phyloP scores from a whole-genome alignment of 805 yeast species.

The Starmerella etchellsii region DNA sequence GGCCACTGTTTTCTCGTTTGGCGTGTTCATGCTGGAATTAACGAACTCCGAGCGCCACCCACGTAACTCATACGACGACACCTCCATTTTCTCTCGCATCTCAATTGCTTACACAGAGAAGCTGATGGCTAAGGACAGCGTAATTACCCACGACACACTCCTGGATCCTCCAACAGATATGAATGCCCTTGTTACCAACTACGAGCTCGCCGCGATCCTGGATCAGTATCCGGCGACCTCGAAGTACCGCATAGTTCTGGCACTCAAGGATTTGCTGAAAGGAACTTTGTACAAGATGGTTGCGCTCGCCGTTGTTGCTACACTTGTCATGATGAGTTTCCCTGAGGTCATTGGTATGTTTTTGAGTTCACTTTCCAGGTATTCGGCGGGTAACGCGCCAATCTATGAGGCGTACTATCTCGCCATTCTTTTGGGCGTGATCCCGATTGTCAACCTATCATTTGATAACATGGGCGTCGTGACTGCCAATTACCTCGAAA shows the following conservation, averaged over 20 bases:
- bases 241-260: slow-evolving; percentile 14
- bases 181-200: slow-evolving; percentile 12
- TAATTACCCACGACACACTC: slow-evolving; percentile 16
- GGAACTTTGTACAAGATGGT: slow-evolving; percentile 7
- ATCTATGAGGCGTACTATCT: slow-evolving; percentile 17
- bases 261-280: slow-evolving; percentile 6
- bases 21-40: slow-evolving; percentile 9
- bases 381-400: slow-evolving; percentile 9
- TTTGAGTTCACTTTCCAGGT: slow-evolving; percentile 14
- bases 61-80: slow-evolving; percentile 11
- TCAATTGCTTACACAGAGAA: slow-evolving; percentile 14
- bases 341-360: slow-evolving; percentile 19
- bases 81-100: slow-evolving; percentile 17
- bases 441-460: slow-evolving; percentile 16
- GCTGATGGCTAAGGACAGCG: slow-evolving; percentile 12
- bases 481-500: slow-evolving; percentile 11
- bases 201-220: slow-evolving; percentile 8
- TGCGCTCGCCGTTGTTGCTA: slow-evolving; percentile 7
- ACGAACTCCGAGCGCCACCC: slow-evolving; percentile 3
- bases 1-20: slow-evolving; percentile 4
- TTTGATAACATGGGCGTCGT: slow-evolving; percentile 13
- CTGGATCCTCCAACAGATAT: slow-evolving; percentile 20
- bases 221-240: not conserved
- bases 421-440: slow-evolving; percentile 16
- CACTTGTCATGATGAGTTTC: slow-evolving; percentile 10